Evolutionary conservation across 2,329 filamentous ascomycete species (phyloP), one percentile per base, ranked within the genome.

Genomic region (Tolypocladium tundrense): DNA sequence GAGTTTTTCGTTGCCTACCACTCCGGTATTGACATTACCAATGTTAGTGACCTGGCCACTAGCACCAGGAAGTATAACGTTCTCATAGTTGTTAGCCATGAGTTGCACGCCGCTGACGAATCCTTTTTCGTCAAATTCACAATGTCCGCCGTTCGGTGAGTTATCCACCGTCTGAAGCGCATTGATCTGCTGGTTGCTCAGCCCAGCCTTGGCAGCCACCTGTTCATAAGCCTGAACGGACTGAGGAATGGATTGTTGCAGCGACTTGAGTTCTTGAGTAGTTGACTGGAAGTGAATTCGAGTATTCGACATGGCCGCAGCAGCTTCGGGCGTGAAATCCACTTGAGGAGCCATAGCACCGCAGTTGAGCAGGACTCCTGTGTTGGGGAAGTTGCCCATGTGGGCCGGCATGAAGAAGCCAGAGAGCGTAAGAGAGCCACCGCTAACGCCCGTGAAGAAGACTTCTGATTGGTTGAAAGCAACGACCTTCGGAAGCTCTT

Each of bases 371-470:
- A 83, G 69, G 0, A 84, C 78, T 2, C 81, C 82, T 24, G 70
- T 73, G 56, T 76, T 77, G 31, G 72, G 69, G 57, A 74, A 82
- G 58, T 78, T 76, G 56, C 75, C 70, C 73, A 81, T 79, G 62
- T 81, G 80, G 0, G 76, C 76, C 5, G 82, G 82, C 60, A 85
- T 75, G 68, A 84, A 82, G 72, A 83, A 84, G 10, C 81, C 81
- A 1, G 73, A 75, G 40, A 85, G 75, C 39, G 82, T 69, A 24
- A 85, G 72, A 4, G 74, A 72, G 21, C 82, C 82, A 31, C 82
- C 82, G 5, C 75, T 79, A 0, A 84, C 81, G 19, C 82, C 81
- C 0, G 79, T 84, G 69, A 84, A 84, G 65, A 78, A 80, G 54
- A 84, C 77, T 48, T 79, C 74, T 42, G 69, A 71, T 31, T 68